Percentiles rank a stretch among this genome's conserved stretches.
phyloP scores from a whole-genome alignment of 1,139 yeast species.

The Candida anutae region DNA sequence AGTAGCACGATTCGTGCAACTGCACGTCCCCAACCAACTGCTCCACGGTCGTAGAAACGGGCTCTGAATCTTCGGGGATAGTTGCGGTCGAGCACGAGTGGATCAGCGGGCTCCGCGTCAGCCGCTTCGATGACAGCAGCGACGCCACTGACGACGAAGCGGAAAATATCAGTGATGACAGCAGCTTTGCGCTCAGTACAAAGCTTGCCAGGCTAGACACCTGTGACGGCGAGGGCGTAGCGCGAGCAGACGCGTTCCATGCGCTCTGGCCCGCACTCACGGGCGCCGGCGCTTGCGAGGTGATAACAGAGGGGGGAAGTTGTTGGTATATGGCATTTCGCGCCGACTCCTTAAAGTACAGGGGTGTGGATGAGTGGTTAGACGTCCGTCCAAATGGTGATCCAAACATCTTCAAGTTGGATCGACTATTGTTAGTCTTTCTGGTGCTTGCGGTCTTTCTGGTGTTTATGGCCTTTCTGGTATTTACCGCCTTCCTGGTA shows the following conservation, averaged over 20 bases:
- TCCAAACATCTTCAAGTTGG: constrained; percentile 39
- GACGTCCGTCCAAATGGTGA: constrained; percentile 25
- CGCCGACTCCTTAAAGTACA: constrained; percentile 38
- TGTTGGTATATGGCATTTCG: constrained; percentile 42
- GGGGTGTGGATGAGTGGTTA: constrained; percentile 28
- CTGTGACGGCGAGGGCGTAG: constrained; percentile 18
- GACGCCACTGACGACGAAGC: constrained; percentile 20
- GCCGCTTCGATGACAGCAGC: constrained; percentile 23
- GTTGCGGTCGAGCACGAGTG: constrained; percentile 39
- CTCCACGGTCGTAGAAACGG: constrained; percentile 36
- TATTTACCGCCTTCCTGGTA: too few relatives aligned
- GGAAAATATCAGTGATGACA: too few relatives aligned
- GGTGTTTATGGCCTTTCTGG: too few relatives aligned
- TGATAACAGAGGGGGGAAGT: constrained; percentile 25
- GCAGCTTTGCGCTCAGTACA: too few relatives aligned
- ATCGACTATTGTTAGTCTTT: too few relatives aligned
- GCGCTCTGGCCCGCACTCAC: constrained; percentile 19
- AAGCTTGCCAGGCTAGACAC: too few relatives aligned
- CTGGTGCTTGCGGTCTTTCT: too few relatives aligned
- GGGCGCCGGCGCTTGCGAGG: constrained; percentile 18
- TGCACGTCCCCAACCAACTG: constrained; percentile 38
- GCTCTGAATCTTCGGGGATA: constrained; percentile 42
- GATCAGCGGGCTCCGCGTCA: constrained; percentile 38
- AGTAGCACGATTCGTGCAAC: constrained; percentile 30
- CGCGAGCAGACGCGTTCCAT: constrained; percentile 7